phyloP scores from a whole-genome alignment of 1,284 basidiomycete genomes.

The Vanrija humicola region DNA sequence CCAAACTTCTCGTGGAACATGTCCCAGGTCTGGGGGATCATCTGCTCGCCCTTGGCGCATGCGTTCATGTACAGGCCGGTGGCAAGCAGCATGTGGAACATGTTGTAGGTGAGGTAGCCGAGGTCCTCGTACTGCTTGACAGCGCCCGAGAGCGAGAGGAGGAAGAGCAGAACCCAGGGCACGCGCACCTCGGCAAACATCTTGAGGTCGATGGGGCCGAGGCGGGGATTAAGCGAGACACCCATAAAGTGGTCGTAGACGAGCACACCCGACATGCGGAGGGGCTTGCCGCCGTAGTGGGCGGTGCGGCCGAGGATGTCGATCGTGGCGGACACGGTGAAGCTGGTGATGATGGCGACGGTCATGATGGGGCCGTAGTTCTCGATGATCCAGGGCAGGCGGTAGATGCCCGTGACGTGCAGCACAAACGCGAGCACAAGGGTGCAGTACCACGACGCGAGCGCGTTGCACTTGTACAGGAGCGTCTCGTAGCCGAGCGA shows the following conservation, averaged over 20 bases:
- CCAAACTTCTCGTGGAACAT: conserved; percentile 97
- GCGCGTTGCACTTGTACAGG: conserved; percentile 95
- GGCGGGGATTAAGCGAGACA: conserved; percentile 85
- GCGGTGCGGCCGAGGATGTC: conserved; percentile 68
- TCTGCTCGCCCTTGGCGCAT: conserved; percentile 90
- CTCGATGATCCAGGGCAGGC: conserved; percentile 91
- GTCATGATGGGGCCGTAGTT: conserved; percentile 96
- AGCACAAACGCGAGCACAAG: conserved; percentile 70
- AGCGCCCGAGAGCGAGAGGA: conserved; percentile 84
- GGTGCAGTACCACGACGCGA: conserved; percentile 81
- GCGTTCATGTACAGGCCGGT: conserved; percentile 97
- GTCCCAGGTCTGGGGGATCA: conserved; percentile 99
- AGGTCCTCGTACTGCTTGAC: conserved; percentile 93
- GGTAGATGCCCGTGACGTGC: conserved; percentile 79
- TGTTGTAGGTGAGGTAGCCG: conserved; percentile 95
- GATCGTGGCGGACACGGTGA: conserved; percentile 70
- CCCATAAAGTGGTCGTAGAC: conserved; percentile 98
- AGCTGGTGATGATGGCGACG: conserved; percentile 89
- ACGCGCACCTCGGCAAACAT: conserved; percentile 99
- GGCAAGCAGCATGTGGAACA: conserved; percentile 94
- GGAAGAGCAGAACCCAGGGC: conserved; percentile 94
- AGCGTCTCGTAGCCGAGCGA: conserved; percentile 87
- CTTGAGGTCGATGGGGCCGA: conserved; percentile 92
- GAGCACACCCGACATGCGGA: conserved; percentile 90
- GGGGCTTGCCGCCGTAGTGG: conserved; percentile 65